Evolutionary conservation across 257 asterid species (phyloP), one percentile per base, ranked within the genome.

Genomic region (Agastache rugosa): DNA sequence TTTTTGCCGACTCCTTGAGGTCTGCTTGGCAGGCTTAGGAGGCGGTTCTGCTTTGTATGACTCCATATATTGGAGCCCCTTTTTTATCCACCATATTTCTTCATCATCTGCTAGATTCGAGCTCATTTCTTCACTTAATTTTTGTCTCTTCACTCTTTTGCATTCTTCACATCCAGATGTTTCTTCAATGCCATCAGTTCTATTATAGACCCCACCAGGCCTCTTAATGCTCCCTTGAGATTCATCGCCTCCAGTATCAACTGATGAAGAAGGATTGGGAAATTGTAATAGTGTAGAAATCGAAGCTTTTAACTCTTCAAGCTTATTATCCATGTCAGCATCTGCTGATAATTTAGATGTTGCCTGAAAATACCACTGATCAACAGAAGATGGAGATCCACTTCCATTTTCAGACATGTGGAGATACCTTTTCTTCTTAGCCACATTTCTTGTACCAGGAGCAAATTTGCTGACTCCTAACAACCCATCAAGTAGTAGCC

Each of bases 151-250:
- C 67, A 71, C 82, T 78, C 87, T 89, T 84, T 85, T 89, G 84
- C 99, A 96, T 80, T 96, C 99, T 85, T 96, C 97, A 84, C 98
- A 96, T 76, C 89, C 98, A 34, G 93, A 86, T 62, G 91, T 81
- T 79, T 90, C 99, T 79, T 89, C 99, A 76, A 83, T 70, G 51
- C 63, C 62, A 77, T 83, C 97, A 50, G 77, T 73, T 80, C 82
- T 81, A 76, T 76, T 90, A 60, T 78, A 71, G 65, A 80, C 77
- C 51, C 79, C 84, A 73, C 73, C 78, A 79, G 83, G 81, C 85
- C 87, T 83, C 81, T 81, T 89, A 72, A 48, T 25, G 76, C 75
- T 84, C 79, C 80, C 87, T 58, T 78, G 91, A 47, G 87, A 78
- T 75, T 85, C 96, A 61, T 88, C 89, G 73, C 81, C 45, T 78